phyloP scores from a whole-genome alignment of 2,329 filamentous ascomycete species.

The Aphanocladium album region DNA sequence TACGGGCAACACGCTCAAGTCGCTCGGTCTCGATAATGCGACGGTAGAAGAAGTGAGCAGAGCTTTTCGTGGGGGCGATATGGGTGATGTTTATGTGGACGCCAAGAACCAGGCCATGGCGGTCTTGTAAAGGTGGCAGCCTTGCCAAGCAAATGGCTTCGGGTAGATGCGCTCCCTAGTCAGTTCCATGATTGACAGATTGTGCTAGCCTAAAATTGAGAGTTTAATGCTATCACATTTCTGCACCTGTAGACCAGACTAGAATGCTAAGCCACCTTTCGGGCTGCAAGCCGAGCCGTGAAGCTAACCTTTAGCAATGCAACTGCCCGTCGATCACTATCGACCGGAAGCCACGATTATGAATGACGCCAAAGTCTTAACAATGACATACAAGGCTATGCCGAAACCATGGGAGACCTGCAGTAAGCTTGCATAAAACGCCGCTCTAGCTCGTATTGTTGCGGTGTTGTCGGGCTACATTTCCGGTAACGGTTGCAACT shows the following conservation, averaged over 20 bases:
- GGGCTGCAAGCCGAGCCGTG: too few species aligned
- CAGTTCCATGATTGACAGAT: neutral
- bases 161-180: neutral
- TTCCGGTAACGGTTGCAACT: too few species aligned
- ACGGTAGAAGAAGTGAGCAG: neutral
- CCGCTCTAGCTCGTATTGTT: too few species aligned
- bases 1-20: slow-evolving; percentile 8
- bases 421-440: too few species aligned
- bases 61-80: neutral
- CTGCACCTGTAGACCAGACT: neutral
- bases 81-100: neutral
- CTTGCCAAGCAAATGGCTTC: neutral
- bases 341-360: too few species aligned
- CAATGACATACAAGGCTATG: too few species aligned
- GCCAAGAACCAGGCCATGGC: neutral
- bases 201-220: neutral
- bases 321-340: too few species aligned
- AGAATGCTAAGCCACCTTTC: neutral
- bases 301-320: too few species aligned
- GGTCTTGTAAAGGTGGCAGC: neutral
- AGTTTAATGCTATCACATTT: neutral
- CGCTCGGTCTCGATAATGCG: neutral
- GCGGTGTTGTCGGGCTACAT: too few species aligned
- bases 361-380: too few species aligned
- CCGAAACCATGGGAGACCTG: too few species aligned